phyloP scores from a whole-genome alignment of 202 grass and related monocot species.

The Musa balbisiana region DNA sequence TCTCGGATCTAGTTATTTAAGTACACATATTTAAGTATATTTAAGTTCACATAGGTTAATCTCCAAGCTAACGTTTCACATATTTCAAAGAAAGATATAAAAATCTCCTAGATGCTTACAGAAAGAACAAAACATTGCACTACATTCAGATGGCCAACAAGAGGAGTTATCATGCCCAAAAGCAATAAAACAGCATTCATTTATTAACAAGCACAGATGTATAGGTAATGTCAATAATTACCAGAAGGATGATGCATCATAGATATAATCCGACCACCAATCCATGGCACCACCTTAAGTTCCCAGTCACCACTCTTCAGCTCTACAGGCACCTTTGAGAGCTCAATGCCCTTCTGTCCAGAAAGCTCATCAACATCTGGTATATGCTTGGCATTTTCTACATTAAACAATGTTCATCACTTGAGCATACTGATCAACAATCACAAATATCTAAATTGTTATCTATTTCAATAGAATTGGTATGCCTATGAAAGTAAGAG shows the following conservation, averaged over 20 bases:
- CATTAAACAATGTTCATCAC: conserved; percentile 11
- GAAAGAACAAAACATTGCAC: neutral
- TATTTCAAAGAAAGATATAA: neutral
- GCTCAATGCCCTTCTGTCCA: conserved; percentile 55
- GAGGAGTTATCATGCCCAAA: neutral
- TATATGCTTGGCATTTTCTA: conserved; percentile 60
- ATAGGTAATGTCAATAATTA: conserved; percentile 18
- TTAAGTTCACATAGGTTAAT: too few species aligned
- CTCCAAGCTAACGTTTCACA: neutral
- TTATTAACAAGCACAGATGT: neutral
- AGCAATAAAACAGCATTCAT: neutral
- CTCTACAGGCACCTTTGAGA: conserved; percentile 79
- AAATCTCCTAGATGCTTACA: neutral
- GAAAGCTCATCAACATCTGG: conserved; percentile 50
- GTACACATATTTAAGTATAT: too few species aligned
- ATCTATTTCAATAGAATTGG: too few species aligned
- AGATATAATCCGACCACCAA: conserved; percentile 83
- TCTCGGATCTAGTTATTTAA: too few species aligned
- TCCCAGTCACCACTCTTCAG: conserved; percentile 77
- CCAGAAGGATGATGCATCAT: conserved; percentile 89
- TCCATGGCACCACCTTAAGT: conserved; percentile 85
- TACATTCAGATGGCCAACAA: neutral
- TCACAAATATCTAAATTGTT: neutral
- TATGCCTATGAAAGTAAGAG: neutral
- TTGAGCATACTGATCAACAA: neutral